Evolutionary conservation across 805 yeast species (phyloP).

Genomic region (Ogataea salicorniae): DNA sequence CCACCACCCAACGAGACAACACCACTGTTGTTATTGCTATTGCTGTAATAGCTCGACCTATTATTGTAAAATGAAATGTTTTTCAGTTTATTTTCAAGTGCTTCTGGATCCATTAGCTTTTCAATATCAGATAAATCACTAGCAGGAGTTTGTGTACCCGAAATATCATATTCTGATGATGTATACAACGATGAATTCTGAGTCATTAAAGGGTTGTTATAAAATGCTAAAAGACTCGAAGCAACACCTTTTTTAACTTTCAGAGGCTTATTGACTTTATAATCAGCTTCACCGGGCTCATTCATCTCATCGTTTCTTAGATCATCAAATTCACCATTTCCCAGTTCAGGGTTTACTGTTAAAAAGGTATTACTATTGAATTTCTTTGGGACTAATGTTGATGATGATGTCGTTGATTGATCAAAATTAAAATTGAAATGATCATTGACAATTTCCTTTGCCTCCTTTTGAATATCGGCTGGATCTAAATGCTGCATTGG

Average conservation of each 20-base stretch:
- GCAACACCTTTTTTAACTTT: slow-evolving; percentile 82
- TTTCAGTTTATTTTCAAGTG: slow-evolving; percentile 16
- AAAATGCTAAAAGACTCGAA: slow-evolving; percentile 68
- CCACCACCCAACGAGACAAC: not conserved
- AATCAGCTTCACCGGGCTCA: slow-evolving; percentile 47
- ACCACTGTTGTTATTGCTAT: not conserved
- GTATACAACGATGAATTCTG: slow-evolving; percentile 15
- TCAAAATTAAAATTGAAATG: slow-evolving; percentile 35
- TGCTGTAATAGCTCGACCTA: not conserved
- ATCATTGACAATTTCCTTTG: slow-evolving; percentile 46
- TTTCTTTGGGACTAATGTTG: slow-evolving; percentile 10
- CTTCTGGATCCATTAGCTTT: slow-evolving; percentile 11
- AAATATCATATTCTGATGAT: slow-evolving; percentile 11
- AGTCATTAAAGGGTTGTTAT: slow-evolving; percentile 37
- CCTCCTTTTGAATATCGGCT: slow-evolving; percentile 44
- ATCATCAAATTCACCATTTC: slow-evolving; percentile 27
- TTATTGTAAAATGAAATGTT: slow-evolving; percentile 2
- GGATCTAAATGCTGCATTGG: slow-evolving; percentile 42
- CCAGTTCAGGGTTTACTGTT: slow-evolving; percentile 33
- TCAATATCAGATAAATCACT: slow-evolving; percentile 14
- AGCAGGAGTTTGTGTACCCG: slow-evolving; percentile 20
- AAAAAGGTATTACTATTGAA: slow-evolving; percentile 7
- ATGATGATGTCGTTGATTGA: slow-evolving; percentile 13
- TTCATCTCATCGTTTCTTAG: slow-evolving; percentile 29
- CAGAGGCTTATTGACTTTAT: slow-evolving; percentile 37